These are phyloP conservation scores for Amesomyces nigricolor DNA, from an alignment of 2,329 filamentous ascomycete genomes.

Conservation along the genomic window DNA sequence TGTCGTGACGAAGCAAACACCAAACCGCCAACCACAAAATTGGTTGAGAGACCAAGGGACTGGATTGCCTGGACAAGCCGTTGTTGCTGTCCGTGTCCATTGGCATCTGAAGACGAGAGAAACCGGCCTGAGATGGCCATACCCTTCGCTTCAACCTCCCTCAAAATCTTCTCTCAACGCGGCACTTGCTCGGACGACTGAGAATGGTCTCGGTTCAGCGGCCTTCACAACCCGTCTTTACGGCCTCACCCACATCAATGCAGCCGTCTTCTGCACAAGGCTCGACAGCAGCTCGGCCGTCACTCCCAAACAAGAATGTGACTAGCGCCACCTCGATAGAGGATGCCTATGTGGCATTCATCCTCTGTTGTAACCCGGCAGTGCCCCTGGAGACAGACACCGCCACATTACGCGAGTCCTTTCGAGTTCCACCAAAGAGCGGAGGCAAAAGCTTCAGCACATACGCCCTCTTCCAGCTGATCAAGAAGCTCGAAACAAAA, in stretches of 20 bases:
- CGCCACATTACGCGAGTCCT: slow-evolving; percentile 64
- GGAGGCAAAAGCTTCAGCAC: slow-evolving; percentile 82
- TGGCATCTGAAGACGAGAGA: background rate
- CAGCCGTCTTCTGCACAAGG: background rate
- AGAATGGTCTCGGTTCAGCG: slow-evolving; percentile 16
- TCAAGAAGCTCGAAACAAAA: slow-evolving; percentile 69
- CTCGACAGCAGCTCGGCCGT: slow-evolving; percentile 15
- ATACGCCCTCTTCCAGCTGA: slow-evolving; percentile 69
- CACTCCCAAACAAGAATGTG: slow-evolving; percentile 62
- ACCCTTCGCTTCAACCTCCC: background rate
- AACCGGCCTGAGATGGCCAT: slow-evolving; percentile 5
- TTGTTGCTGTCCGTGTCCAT: no score
- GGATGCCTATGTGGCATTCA: slow-evolving; percentile 76
- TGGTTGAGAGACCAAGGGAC: no score
- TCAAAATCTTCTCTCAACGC: background rate
- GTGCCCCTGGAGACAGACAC: slow-evolving; percentile 67
- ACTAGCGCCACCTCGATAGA: slow-evolving; percentile 66
- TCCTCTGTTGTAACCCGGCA: slow-evolving; percentile 85
- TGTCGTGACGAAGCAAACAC: background rate
- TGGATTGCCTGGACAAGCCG: no score
- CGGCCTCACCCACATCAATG: slow-evolving; percentile 14
- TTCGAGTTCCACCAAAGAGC: slow-evolving; percentile 75
- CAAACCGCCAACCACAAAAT: no score
- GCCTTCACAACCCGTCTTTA: slow-evolving; percentile 11
- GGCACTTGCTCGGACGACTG: slow-evolving; percentile 11